Evolutionary conservation across 257 asterid species (phyloP).

Genomic region (Solanum infundibuliforme): DNA sequence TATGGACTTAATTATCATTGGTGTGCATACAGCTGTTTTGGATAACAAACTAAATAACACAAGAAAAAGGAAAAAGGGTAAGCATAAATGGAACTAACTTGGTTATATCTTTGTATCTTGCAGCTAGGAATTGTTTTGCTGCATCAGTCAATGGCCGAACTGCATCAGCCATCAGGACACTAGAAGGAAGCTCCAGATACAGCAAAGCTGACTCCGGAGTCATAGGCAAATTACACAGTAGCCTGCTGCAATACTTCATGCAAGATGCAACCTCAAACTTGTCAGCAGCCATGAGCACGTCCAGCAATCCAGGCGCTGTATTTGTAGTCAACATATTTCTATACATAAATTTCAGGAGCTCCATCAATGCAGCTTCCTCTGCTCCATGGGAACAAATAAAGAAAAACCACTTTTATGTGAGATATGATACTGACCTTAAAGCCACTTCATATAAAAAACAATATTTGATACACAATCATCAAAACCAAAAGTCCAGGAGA

Average conservation of each 20-base stretch:
- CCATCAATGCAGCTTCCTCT: slow-evolving; percentile 22
- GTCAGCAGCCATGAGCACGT: slow-evolving; percentile 20
- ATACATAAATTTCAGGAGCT: slow-evolving; percentile 20
- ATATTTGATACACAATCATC: background rate
- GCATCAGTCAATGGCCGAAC: slow-evolving; percentile 16
- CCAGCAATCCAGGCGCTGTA: slow-evolving; percentile 12
- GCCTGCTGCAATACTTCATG: slow-evolving; percentile 14
- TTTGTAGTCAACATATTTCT: slow-evolving; percentile 10
- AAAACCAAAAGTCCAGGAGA: background rate
- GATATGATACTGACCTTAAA: background rate
- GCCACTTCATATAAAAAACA: background rate
- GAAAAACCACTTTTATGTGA: background rate
- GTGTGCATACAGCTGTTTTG: background rate
- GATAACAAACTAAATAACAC: background rate
- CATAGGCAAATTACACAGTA: slow-evolving; percentile 7
- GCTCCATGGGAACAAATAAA: slow-evolving; percentile 1
- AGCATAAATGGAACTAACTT: slow-evolving; percentile 4
- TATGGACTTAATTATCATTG: background rate
- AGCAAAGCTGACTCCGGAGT: slow-evolving; percentile 15
- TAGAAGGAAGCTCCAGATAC: slow-evolving; percentile 16
- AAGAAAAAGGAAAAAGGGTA: background rate
- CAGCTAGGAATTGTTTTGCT: slow-evolving; percentile 16
- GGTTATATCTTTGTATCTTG: slow-evolving; percentile 10
- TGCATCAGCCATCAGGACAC: slow-evolving; percentile 19
- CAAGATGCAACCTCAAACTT: slow-evolving; percentile 21